phyloP scores from a whole-genome alignment of 2,329 filamentous ascomycete genomes.

The Lachnellula arida region DNA sequence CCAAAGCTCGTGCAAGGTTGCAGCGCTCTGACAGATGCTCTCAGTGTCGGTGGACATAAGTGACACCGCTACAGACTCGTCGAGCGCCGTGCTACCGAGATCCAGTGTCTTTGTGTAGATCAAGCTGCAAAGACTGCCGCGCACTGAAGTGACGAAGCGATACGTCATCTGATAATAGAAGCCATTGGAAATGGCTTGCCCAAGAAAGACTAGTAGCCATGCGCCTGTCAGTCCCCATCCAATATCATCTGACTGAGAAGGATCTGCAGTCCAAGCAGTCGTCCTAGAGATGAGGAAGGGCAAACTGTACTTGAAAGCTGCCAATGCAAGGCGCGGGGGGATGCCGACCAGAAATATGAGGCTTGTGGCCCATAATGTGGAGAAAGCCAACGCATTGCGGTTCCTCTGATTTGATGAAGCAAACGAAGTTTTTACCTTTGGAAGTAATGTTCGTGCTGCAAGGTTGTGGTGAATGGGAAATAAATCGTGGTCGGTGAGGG shows the following conservation, averaged over 20 bases:
- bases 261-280: constrained; percentile 7
- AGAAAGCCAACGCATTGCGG: constrained; percentile 18
- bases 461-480: constrained; percentile 30
- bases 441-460: constrained; percentile 10
- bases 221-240: constrained; percentile 22
- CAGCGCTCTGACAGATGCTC: constrained; percentile 15
- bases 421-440: background rate
- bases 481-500: constrained; percentile 36
- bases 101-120: constrained; percentile 28
- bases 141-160: constrained; percentile 19
- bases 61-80: constrained; percentile 17
- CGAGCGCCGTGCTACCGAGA: constrained; percentile 22
- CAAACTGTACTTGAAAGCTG: constrained; percentile 17
- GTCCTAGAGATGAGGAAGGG: constrained; percentile 17
- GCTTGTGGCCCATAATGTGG: constrained; percentile 19
- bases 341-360: constrained; percentile 12
- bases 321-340: constrained; percentile 11
- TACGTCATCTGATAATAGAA: constrained; percentile 15
- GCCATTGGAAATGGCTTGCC: constrained; percentile 12
- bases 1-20: constrained; percentile 29
- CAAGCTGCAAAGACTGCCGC: constrained; percentile 24
- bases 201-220: constrained; percentile 17
- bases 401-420: constrained; percentile 2
- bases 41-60: background rate
- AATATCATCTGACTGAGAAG: constrained; percentile 7